phyloP scores from a whole-genome alignment of 169 alveolate species.

The Toxoplasma gondii region DNA sequence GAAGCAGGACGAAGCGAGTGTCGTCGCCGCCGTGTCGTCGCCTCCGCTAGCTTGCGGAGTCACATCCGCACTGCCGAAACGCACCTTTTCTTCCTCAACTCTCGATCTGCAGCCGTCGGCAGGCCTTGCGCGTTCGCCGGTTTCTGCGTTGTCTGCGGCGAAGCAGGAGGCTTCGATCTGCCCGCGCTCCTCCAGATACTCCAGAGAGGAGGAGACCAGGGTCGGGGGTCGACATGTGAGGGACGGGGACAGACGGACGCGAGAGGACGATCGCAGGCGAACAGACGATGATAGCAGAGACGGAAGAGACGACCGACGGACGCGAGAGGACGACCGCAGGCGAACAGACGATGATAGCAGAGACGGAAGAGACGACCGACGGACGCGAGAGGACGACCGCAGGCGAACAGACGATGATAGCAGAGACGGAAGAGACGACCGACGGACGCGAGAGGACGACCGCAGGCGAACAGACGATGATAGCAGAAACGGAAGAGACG shows the following conservation, averaged over 20 bases:
- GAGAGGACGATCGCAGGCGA: neutral
- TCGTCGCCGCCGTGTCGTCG: neutral
- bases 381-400: slow-evolving; percentile 1
- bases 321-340: neutral
- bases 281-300: neutral
- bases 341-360: neutral
- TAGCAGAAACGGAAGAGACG: neutral
- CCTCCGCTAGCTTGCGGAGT: slow-evolving; percentile 15
- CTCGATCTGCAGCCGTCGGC: neutral
- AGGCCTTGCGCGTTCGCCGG: neutral
- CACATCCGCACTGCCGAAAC: neutral
- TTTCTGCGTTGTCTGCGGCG: neutral
- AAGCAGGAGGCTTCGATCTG: neutral
- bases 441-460: neutral
- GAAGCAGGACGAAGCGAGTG: no score
- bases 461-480: neutral
- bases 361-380: neutral
- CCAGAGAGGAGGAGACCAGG: neutral
- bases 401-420: neutral
- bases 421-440: neutral
- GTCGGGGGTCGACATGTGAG: neutral
- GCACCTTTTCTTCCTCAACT: neutral
- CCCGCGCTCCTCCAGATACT: neutral
- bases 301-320: neutral
- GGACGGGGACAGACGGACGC: neutral